Conservation (phyloP, 306 rosid genomes). For the Spatholobus suberectus region DNA sequence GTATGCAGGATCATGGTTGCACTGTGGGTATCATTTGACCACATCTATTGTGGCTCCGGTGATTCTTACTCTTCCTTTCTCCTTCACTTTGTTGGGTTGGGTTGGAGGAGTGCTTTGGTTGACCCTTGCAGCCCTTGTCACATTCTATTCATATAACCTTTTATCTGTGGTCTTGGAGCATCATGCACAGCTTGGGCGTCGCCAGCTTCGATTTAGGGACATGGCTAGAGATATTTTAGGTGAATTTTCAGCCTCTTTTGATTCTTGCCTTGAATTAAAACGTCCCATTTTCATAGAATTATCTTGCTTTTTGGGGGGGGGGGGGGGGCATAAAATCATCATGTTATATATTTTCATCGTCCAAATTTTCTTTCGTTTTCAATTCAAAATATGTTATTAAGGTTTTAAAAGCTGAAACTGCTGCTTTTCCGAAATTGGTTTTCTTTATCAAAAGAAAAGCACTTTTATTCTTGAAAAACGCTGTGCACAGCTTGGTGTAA, state of each 20-base stretch:
- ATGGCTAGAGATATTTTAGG: constrained; percentile 74
- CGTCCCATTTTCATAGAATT: background rate
- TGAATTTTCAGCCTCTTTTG: constrained; percentile 3
- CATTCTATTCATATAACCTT: constrained; percentile 87
- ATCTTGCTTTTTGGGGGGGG: background rate
- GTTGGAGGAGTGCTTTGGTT: constrained; percentile 77
- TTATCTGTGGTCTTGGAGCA: constrained; percentile 73
- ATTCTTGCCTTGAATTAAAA: background rate
- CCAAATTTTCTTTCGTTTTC: background rate
- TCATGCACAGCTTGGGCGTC: constrained; percentile 73
- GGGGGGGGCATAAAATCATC: background rate
- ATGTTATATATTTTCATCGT: background rate
- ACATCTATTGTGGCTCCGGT: constrained; percentile 79
- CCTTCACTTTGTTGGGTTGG: constrained; percentile 77
- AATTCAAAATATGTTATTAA: background rate
- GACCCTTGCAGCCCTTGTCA: constrained; percentile 45
- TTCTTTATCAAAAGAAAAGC: background rate
- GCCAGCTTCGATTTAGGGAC: constrained; percentile 77
- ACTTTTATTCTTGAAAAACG: background rate
- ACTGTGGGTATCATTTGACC: constrained; percentile 88
- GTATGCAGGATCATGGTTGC: constrained; percentile 78
- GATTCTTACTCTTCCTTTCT: constrained; percentile 69
- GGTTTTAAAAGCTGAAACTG: no score
- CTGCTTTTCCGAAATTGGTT: no score
- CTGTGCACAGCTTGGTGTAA: background rate